A percentile compares a stretch with the other conserved stretches of the same genome.
phyloP scores from a whole-genome alignment of 1,284 basidiomycete genomes.

The Coniophora puteana region DNA sequence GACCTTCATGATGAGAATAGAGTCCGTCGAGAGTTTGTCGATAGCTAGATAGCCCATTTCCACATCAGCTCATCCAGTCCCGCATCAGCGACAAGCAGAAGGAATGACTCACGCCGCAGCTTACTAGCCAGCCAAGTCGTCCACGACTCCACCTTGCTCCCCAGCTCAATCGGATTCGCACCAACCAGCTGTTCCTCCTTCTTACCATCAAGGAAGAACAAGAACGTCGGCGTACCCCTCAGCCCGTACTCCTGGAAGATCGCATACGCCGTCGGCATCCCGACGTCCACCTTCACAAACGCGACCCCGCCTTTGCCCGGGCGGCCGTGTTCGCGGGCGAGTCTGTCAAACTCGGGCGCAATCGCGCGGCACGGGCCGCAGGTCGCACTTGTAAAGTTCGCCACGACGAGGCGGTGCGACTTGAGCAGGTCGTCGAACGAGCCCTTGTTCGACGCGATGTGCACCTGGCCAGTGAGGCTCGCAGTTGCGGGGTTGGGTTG shows the following conservation, averaged over 20 bases:
- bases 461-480: conserved; percentile 59
- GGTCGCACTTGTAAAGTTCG: conserved; percentile 62
- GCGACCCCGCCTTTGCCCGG: conserved; percentile 46
- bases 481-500: conserved; percentile 27
- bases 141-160: conserved; percentile 68
- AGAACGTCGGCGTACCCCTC: conserved; percentile 81
- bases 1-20: conserved; percentile 73
- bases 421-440: conserved; percentile 48
- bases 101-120: conserved; percentile 66
- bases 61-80: conserved; percentile 45
- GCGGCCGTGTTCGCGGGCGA: conserved; percentile 40
- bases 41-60: conserved; percentile 61
- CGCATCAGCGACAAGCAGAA: neutral
- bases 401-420: conserved; percentile 51
- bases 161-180: conserved; percentile 61
- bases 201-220: conserved; percentile 76
- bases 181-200: conserved; percentile 75
- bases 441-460: conserved; percentile 52
- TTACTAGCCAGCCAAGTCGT: conserved; percentile 67
- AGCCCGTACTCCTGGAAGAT: conserved; percentile 65
- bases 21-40: conserved; percentile 62
- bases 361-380: conserved; percentile 64
- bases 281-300: conserved; percentile 82
- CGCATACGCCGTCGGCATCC: conserved; percentile 58
- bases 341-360: conserved; percentile 58